Conservation (phyloP, 176 grass and related monocot species). For the Canna indica region DNA sequence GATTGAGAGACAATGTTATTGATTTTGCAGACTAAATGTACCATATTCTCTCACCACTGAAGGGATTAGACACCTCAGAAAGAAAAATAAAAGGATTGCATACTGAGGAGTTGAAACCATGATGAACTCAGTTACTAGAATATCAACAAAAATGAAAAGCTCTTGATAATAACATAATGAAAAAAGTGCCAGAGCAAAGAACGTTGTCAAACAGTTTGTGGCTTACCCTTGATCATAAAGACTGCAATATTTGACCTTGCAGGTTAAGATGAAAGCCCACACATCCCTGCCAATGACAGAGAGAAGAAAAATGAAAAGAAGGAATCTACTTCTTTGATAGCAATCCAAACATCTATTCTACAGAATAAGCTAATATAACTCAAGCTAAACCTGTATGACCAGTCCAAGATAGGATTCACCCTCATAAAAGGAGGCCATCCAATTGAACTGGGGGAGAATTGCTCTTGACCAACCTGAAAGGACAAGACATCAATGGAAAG, state of each 20-base stretch:
- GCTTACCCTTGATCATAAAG: slow-evolving; percentile 92
- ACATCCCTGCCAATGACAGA: slow-evolving; percentile 68
- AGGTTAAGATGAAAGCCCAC: slow-evolving; percentile 91
- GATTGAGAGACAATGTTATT: background rate
- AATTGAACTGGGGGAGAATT: slow-evolving; percentile 92
- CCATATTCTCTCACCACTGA: too few relatives aligned
- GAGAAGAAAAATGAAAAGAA: slow-evolving; percentile 1
- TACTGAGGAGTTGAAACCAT: background rate
- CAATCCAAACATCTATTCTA: slow-evolving; percentile 11
- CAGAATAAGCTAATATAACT: background rate
- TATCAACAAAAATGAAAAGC: background rate
- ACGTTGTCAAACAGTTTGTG: slow-evolving; percentile 11
- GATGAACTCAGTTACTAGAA: background rate
- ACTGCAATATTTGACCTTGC: slow-evolving; percentile 91
- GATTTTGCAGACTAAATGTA: too few relatives aligned
- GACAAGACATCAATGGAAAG: slow-evolving; percentile 17
- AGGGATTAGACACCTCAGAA: background rate
- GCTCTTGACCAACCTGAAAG: slow-evolving; percentile 96
- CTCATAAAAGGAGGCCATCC: slow-evolving; percentile 99
- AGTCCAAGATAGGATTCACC: slow-evolving; percentile 99
- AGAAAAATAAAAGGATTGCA: background rate
- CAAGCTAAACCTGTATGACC: slow-evolving; percentile 77
- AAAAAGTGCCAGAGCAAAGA: background rate
- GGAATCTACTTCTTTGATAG: background rate
- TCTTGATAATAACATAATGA: background rate